These are phyloP conservation scores for Suillus plorans DNA, from an alignment of 768 basidiomycete genomes.

Conservation along the genomic window DNA sequence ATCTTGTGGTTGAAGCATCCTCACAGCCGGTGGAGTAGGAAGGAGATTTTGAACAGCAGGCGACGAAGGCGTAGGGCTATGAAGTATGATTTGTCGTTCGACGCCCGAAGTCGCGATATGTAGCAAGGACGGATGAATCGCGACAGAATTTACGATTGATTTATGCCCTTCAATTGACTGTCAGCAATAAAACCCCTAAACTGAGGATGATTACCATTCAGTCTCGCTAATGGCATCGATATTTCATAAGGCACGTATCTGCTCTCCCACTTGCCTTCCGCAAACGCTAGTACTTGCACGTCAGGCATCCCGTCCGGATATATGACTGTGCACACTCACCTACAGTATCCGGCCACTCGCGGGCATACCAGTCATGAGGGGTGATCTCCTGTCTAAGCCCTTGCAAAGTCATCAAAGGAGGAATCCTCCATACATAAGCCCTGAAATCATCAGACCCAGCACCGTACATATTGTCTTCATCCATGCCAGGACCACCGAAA, in stretches of 20 bases:
- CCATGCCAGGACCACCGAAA: constrained; percentile 62
- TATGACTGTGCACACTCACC: constrained; percentile 36
- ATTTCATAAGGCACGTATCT: constrained; percentile 62
- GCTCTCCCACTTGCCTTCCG: constrained; percentile 35
- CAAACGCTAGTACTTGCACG: constrained; percentile 41
- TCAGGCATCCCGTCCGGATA: constrained; percentile 7
- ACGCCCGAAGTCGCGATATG: constrained; percentile 71
- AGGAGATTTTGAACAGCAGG: constrained; percentile 48
- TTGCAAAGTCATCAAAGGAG: constrained; percentile 43
- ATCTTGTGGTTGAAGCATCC: constrained; percentile 39
- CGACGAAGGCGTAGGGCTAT: constrained; percentile 62
- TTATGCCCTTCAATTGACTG: constrained; percentile 51
- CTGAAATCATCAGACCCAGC: constrained; percentile 86
- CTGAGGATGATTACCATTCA: constrained; percentile 45
- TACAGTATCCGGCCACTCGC: constrained; percentile 29
- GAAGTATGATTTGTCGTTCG: constrained; percentile 67
- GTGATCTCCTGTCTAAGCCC: constrained; percentile 47
- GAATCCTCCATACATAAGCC: constrained; percentile 77
- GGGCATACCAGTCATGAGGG: constrained; percentile 44
- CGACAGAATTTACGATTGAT: constrained; percentile 73
- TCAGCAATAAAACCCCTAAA: background rate
- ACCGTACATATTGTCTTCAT: constrained; percentile 59
- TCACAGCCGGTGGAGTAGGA: constrained; percentile 46
- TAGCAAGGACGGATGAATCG: constrained; percentile 71
- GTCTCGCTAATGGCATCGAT: constrained; percentile 57